phyloP scores from a whole-genome alignment of 2,329 filamentous ascomycete genomes.

The Fusarium mangiferae region DNA sequence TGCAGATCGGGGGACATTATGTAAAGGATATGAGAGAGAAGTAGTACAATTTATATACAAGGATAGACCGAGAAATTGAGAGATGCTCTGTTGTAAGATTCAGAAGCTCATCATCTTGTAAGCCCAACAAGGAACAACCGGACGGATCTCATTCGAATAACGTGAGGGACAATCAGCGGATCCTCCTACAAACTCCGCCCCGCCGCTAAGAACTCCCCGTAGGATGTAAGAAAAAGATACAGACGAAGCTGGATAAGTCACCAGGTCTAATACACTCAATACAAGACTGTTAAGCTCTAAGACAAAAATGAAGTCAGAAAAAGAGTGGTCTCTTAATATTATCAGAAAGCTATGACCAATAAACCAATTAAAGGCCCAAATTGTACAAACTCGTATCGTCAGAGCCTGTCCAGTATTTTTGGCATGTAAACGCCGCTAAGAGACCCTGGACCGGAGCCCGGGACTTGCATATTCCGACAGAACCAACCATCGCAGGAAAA shows the following conservation, averaged over 20 bases:
- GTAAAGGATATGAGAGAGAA: too few species aligned
- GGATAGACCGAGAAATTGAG: neutral
- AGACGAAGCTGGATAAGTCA: accelerated
- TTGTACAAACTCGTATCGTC: neutral
- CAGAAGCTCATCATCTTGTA: slow-evolving; percentile 15
- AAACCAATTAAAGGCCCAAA: neutral
- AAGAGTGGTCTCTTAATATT: accelerated
- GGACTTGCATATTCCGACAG: slow-evolving; percentile 51
- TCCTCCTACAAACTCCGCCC: slow-evolving; percentile 25
- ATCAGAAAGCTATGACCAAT: accelerated
- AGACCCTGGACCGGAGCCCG: slow-evolving; percentile 40
- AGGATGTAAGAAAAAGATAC: neutral
- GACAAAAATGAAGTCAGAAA: accelerated
- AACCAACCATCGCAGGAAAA: slow-evolving; percentile 45
- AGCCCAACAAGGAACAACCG: slow-evolving; percentile 2
- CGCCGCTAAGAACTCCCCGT: neutral
- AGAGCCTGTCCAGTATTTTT: neutral
- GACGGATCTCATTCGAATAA: neutral
- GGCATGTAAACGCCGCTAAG: neutral
- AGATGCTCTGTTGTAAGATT: slow-evolving; percentile 14
- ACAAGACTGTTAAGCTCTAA: accelerated
- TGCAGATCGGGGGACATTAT: slow-evolving; percentile 19
- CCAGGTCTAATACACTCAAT: accelerated
- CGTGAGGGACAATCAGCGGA: slow-evolving; percentile 21
- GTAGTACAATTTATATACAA: neutral